Base-by-base conservation (phyloP, 1,284 basidiomycete genomes). In the Fomitopsis pinicola region DNA sequence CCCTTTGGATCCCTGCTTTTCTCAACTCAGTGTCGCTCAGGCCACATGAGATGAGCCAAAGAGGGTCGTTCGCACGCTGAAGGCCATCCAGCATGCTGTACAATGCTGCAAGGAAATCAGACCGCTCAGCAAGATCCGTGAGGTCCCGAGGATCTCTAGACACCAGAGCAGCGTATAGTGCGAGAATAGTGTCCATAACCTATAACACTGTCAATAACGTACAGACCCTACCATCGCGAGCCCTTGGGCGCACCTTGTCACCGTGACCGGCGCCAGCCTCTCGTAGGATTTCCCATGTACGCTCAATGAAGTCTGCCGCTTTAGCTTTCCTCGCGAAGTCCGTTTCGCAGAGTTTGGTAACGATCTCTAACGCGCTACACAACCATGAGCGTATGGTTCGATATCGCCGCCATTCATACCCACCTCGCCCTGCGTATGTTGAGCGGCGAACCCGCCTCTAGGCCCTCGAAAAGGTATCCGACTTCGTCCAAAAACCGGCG, bases 391-490 rank as follows among this genome's bases (percentile, higher is more conserved):
- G 14, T 40, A 54, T 26, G 42, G 14, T 12, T 30, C 48, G 14
- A 28, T 12, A 8, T 14, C 19, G 33, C 3, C 10, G 7, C 17
- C 5, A 1, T 42, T 42, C 5, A 33, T 5, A 42, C 48, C 15
- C 28, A 85, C 89, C 87, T 92, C 17, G 85, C 82, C 66, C 88
- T 80, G 53, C 85, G 79, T n/a, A 91, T 77, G 10, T 81, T 78
- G 22, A 87, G 67, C 5, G 79, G 76, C 15, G 79, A 80, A 14
- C 76, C 76, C 4, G 73, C 69, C 30, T 84, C 83, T 70, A 93
- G 80, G 1, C 91, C 90, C 71, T 93, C 91, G 59, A 92, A 87
- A 3, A 93, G 73, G 73, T 92, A 93, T 0, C 90, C 91, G 2
- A 91, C 81, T 67, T 92, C 91, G 62, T 93, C 91, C 53, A 91